Evolutionary conservation across 495 filamentous ascomycete species (phyloP).

Genomic region (Friedmanniomyces simplex): DNA sequence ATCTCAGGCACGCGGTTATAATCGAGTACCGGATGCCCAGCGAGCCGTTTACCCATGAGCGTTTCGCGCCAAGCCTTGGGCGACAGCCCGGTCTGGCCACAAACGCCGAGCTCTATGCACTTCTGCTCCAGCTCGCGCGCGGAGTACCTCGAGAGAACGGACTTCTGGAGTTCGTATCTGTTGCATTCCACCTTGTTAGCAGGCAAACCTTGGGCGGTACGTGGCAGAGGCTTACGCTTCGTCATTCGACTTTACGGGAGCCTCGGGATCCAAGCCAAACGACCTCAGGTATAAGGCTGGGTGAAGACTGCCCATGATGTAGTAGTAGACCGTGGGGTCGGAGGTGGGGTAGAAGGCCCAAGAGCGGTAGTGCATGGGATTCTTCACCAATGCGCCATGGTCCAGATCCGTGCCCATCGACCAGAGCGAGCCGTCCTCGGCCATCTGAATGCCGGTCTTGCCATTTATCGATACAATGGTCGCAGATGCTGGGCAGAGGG

Average conservation of each 20-base stretch:
- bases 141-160: background rate
- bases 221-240: background rate
- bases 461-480: background rate
- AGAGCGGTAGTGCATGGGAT: background rate
- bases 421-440: background rate
- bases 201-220: background rate
- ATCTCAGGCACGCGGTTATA: background rate
- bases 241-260: slow-evolving; percentile 1
- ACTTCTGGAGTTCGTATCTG: background rate
- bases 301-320: background rate
- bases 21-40: background rate
- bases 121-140: background rate
- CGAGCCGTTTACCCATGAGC: background rate
- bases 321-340: background rate
- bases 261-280: background rate
- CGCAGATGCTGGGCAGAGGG: background rate
- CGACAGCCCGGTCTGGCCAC: background rate
- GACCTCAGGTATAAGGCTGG: background rate
- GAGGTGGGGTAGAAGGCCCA: background rate
- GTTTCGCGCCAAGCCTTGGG: background rate
- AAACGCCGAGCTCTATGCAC: background rate
- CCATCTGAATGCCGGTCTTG: background rate
- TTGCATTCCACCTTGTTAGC: background rate
- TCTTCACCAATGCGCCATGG: background rate
- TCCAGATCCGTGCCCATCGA: background rate